Evolutionary conservation across 148 eudicot species (phyloP).

Genomic region (Rhododendron ovatum): DNA sequence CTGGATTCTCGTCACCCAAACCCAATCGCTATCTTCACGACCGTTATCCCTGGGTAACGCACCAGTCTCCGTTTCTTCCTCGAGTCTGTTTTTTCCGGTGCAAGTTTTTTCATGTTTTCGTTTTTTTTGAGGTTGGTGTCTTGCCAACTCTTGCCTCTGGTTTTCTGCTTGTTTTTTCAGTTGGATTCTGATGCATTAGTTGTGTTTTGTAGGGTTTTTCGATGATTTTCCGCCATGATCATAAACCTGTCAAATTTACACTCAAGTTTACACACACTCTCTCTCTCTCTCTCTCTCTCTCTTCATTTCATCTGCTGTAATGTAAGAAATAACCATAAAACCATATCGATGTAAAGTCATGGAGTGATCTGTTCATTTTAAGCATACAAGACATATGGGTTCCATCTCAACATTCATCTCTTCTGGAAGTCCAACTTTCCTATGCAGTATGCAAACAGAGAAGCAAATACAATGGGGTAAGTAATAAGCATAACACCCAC

Average conservation of each 20-base stretch:
- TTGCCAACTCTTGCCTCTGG: neutral
- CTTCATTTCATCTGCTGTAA: neutral
- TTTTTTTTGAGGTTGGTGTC: neutral
- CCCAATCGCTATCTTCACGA: too few relatives aligned
- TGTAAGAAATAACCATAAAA: neutral
- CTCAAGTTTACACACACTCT: neutral
- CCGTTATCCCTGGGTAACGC: too few relatives aligned
- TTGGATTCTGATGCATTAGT: too few relatives aligned
- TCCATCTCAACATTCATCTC: slow-evolving; percentile 32
- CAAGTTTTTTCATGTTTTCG: too few relatives aligned
- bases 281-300: neutral
- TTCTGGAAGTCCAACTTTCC: slow-evolving; percentile 67
- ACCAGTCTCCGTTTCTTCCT: too few relatives aligned
- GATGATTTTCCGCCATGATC: neutral
- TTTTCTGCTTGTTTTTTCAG: neutral
- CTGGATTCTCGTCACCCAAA: too few relatives aligned
- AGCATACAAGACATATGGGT: neutral
- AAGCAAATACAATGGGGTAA: slow-evolving; percentile 59
- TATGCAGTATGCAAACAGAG: slow-evolving; percentile 51
- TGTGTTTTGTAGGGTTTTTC: neutral
- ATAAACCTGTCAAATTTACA: neutral
- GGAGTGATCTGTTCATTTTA: neutral
- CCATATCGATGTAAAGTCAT: neutral
- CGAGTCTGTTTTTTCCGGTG: too few relatives aligned
- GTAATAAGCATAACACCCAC: slow-evolving; percentile 45